phyloP scores from a whole-genome alignment of 768 basidiomycete genomes.

The Roridomyces roridus region DNA sequence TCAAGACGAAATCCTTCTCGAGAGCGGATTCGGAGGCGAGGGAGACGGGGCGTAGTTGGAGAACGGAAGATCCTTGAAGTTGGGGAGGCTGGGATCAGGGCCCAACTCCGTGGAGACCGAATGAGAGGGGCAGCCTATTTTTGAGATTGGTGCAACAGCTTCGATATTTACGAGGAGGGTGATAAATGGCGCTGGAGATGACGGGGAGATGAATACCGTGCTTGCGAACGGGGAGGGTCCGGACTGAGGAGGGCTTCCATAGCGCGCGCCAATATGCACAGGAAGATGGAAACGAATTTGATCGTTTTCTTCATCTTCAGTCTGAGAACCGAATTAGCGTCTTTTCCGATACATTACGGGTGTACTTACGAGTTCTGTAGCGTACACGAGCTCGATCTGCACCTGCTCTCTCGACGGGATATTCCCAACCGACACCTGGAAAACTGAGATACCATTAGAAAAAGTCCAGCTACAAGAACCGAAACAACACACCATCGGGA shows the following conservation, averaged over 20 bases:
- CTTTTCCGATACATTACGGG: too few species aligned
- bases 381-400: constrained; percentile 13
- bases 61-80: constrained; percentile 13
- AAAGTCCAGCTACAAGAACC: neutral
- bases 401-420: constrained; percentile 7
- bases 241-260: constrained; percentile 12
- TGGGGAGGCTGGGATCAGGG: constrained; percentile 14
- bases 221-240: neutral
- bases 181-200: neutral
- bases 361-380: constrained; percentile 1
- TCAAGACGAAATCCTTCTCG: constrained; percentile 46
- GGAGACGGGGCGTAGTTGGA: constrained; percentile 17
- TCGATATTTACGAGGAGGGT: constrained; percentile 14
- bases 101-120: constrained; percentile 21
- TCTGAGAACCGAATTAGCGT: too few species aligned
- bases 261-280: constrained; percentile 21
- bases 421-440: constrained; percentile 18
- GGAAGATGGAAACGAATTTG: constrained; percentile 19
- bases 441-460: constrained; percentile 11
- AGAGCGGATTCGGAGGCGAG: constrained; percentile 26
- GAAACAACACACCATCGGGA: constrained; percentile 18
- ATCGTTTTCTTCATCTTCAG: constrained; percentile 22
- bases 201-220: neutral
- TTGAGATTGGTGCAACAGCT: constrained; percentile 15
- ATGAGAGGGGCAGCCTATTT: constrained; percentile 19